phyloP scores from a whole-genome alignment of 2,329 filamentous ascomycete genomes.

The Exserohilum rostratum region DNA sequence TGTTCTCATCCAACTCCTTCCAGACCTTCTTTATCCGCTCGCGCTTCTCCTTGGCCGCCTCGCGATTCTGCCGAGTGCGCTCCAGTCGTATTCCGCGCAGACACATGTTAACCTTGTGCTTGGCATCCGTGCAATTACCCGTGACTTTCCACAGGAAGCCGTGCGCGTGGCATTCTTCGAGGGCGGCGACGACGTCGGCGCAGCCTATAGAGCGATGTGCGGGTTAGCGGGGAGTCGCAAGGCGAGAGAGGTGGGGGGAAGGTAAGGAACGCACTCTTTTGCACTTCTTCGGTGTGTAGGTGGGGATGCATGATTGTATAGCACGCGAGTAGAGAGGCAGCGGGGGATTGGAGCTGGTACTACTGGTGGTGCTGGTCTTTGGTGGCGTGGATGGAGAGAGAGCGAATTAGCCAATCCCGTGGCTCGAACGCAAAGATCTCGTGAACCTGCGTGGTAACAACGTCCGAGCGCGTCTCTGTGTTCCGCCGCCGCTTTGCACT shows the following conservation, averaged over 20 bases:
- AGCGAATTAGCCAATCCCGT: background rate
- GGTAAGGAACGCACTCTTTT: slow-evolving; percentile 63
- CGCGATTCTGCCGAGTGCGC: slow-evolving; percentile 77
- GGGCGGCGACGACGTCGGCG: slow-evolving; percentile 89
- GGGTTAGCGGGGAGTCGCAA: slow-evolving; percentile 7
- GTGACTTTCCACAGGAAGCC: slow-evolving; percentile 92
- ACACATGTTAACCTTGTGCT: slow-evolving; percentile 83
- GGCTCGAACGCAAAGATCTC: slow-evolving; percentile 32
- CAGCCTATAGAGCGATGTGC: slow-evolving; percentile 67
- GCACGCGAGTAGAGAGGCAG: no score
- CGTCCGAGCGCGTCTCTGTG: slow-evolving; percentile 31
- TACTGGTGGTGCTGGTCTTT: background rate
- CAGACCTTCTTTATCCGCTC: slow-evolving; percentile 77
- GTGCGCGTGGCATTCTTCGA: slow-evolving; percentile 92
- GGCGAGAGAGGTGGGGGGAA: background rate
- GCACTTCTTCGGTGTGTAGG: slow-evolving; percentile 88
- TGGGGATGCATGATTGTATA: slow-evolving; percentile 88
- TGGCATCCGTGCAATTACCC: slow-evolving; percentile 88
- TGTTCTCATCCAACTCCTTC: slow-evolving; percentile 77
- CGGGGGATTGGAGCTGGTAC: slow-evolving; percentile 6
- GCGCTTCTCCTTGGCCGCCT: slow-evolving; percentile 70
- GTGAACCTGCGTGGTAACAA: slow-evolving; percentile 14
- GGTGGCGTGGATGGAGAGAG: slow-evolving; percentile 16
- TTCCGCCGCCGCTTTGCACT: background rate
- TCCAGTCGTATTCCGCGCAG: slow-evolving; percentile 80